Evolutionary conservation across 108 stramenopile genomes (phyloP).

Genomic region (Cyclotella baltica): DNA sequence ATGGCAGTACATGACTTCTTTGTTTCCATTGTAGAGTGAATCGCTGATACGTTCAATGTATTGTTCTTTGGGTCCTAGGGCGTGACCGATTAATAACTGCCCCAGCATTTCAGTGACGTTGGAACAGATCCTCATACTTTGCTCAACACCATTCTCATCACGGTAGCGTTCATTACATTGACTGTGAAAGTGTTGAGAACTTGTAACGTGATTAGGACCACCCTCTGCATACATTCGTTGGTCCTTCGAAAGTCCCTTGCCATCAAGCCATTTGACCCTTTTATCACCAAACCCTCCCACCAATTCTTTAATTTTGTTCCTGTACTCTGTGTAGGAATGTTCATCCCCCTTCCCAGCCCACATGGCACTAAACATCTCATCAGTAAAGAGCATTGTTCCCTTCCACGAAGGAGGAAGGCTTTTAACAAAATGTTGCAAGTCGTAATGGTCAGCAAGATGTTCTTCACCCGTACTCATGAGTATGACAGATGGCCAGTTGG

Average conservation of each 20-base stretch:
- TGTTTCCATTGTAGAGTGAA: neutral
- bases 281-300: conserved; percentile 13
- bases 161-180: conserved; percentile 2
- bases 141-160: neutral
- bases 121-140: conserved; percentile 27
- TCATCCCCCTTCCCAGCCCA: neutral
- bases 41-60: neutral
- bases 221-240: conserved; percentile 35
- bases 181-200: conserved; percentile 48
- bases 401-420: conserved; percentile 31
- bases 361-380: conserved; percentile 21
- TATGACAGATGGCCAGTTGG: conserved; percentile 44
- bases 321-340: neutral
- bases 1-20: conserved; percentile 13
- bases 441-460: conserved; percentile 21
- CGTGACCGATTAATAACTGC: conserved; percentile 38
- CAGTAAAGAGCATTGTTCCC: conserved; percentile 32
- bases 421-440: conserved; percentile 18
- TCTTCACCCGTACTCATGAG: conserved; percentile 10
- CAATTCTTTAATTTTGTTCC: neutral
- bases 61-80: conserved; percentile 35
- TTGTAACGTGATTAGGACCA: conserved; percentile 25
- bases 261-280: conserved; percentile 45
- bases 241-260: conserved; percentile 35
- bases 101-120: conserved; percentile 45